Conservation (phyloP, 2,329 filamentous ascomycete species). For the Hymenoscyphus scutula region DNA sequence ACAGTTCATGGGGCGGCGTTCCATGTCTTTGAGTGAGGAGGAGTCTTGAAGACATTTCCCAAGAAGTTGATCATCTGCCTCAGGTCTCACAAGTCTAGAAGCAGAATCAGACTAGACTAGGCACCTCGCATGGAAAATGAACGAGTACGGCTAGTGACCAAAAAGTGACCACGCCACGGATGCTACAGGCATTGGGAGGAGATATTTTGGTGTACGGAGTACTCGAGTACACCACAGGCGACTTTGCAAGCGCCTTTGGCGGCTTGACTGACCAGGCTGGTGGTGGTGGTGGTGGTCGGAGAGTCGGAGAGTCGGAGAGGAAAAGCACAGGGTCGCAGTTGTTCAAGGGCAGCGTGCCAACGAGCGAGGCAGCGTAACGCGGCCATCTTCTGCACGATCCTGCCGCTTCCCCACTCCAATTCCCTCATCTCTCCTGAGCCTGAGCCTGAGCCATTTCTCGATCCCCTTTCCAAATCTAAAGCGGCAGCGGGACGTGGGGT, state of each 20-base stretch:
- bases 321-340: no score
- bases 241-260: background rate
- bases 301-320: no score
- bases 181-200: background rate
- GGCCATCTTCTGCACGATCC: conserved; percentile 1
- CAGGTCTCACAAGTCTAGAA: background rate
- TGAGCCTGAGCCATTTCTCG: no score
- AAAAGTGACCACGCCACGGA: background rate
- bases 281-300: no score
- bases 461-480: background rate
- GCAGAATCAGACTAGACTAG: background rate
- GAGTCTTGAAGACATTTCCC: background rate
- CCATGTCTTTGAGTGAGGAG: background rate
- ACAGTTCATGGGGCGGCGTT: no score
- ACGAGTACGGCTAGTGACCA: no score
- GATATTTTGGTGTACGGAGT: background rate
- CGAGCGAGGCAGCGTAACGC: conserved; percentile 6
- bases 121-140: no score
- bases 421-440: no score
- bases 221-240: no score
- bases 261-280: no score
- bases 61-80: background rate
- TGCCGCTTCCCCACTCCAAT: no score
- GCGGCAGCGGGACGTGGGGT: background rate
- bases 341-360: background rate